Evolutionary conservation across 2,329 filamentous ascomycete genomes (phyloP), one percentile per base, ranked within the genome.

Genomic region (Fusarium agapanthi): DNA sequence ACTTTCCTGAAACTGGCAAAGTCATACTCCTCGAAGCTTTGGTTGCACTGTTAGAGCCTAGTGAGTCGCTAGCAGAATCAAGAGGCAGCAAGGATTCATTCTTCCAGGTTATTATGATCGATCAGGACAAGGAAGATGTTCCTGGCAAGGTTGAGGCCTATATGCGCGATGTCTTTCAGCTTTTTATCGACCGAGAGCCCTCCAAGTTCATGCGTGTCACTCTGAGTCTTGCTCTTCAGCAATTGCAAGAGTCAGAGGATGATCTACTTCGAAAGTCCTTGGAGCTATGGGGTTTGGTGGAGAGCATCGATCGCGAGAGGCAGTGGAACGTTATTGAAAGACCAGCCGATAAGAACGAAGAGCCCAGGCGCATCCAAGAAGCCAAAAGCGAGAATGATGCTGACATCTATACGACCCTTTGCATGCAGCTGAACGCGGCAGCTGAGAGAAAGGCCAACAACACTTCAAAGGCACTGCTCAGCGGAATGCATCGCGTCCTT

Each of bases 221-320:
- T 5, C 83, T 92, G 37, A 85, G 88, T 53, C 86, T 85, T n/a
- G 87, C 87, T 1, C 81, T 83, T 41, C 80, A 85, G 56, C 85
- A 85, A 18, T 76, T 82, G 9, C 79, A 84, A 51, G 85, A 85
- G 12, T 82, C 84, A 40, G 81, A 84, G n/a, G 88, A 90, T 69
- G 85, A 87, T 61, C 81, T 90, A 18, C 81, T 92, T 12, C 84
- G 84, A 59, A 86, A 88, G 65, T 88, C 89, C 4, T 83, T 92
- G 9, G 89, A 92, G 77, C 83, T 92, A 5, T 92, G 90, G 90
- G 88, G 88, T 0, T 83, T 90, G 10, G 89, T 91, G 9, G 89
- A 92, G 77, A 88, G 90, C 50, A 88, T 91, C 65, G 89, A 91
- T 77, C 86, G 88, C 54, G 89, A 91, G 77, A 84, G 89, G 8